Base-by-base conservation (phyloP, 2,329 filamentous ascomycete genomes). In the Exophiala phaeomuriformis region DNA sequence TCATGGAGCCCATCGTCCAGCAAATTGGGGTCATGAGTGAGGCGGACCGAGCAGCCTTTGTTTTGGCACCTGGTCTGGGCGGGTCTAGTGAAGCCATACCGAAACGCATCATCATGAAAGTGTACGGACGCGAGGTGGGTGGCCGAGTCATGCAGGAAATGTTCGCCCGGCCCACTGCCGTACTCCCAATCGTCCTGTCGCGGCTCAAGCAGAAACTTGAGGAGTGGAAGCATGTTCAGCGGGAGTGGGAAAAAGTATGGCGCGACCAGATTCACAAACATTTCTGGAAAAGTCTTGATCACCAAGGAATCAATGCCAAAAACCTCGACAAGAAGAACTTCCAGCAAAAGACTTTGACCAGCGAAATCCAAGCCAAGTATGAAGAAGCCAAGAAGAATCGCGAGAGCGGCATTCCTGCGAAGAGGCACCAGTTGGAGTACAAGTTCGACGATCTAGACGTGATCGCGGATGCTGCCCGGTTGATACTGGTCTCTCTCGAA, bases 171-270 rank as follows among this genome's bases (percentile, higher is more conserved):
- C 93, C 93, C 0, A 90, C 87, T 65, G 84, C 84, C 37, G 90
- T 97, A 2, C 83, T 98, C 2, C 93, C 93, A 0, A 83, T 97
- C 36, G 80, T 98, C 30, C 76, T 98, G 56, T 85, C 88, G 48
- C 82, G 93, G 8, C 78, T 98, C 63, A 97, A 97, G 73, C 88
- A 94, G 65, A 96, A 97, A 68, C 85, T 94, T 42, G 93, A 98
- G 69, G 90, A 97, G 65, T 98, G 93, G 93, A 89, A 95, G 60
- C 90, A 94, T 62, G 91, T 89, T 4, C 90, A 88, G 76, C 88
- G 93, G 32, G 94, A 98, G 68, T 98, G 93, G 93, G 90, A 97
- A 70, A 96, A 96, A 71, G 90, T 98, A 5, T 98, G 93, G 93
- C 89, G 93, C 59, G 85, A 89, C 47, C 93, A 97, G 72, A 97